Evolutionary conservation across 2,329 filamentous ascomycete species (phyloP).

Genomic region (Pyricularia pennisetigena): DNA sequence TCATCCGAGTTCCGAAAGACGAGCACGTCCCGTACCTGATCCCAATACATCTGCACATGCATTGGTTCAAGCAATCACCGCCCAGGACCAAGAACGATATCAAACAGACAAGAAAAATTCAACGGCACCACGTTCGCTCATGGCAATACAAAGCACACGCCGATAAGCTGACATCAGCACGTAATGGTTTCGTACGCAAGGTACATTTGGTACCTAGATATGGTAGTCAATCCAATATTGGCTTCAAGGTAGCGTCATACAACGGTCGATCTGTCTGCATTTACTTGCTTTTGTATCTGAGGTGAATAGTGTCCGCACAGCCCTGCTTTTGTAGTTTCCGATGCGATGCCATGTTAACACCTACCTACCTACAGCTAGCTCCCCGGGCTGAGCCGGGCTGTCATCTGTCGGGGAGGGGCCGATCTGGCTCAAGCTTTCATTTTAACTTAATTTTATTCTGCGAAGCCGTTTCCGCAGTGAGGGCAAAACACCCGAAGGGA

Average conservation of each 20-base stretch:
- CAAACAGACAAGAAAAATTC: neutral
- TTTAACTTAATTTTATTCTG: too few species aligned
- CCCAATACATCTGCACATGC: neutral
- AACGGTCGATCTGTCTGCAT: neutral
- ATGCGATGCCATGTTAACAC: neutral
- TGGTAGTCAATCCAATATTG: neutral
- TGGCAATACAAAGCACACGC: neutral
- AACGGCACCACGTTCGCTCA: neutral
- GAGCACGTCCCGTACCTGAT: neutral
- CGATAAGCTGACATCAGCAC: neutral
- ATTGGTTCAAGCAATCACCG: neutral
- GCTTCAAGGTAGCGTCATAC: neutral
- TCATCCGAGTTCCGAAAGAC: neutral
- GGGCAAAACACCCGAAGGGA: too few species aligned
- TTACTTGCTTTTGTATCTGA: neutral
- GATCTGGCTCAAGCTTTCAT: neutral
- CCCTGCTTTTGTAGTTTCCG: neutral
- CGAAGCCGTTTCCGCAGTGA: too few species aligned
- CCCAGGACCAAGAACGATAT: neutral
- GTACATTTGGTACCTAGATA: neutral
- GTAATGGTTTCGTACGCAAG: neutral
- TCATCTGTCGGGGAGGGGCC: neutral
- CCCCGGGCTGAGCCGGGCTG: too few species aligned
- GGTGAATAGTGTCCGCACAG: neutral
- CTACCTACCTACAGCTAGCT: too few species aligned